Percentiles rank a stretch among this genome's conserved stretches.
Evolutionary conservation across 345 rosid genomes (phyloP).

Genomic region (Sapria himalayana): DNA sequence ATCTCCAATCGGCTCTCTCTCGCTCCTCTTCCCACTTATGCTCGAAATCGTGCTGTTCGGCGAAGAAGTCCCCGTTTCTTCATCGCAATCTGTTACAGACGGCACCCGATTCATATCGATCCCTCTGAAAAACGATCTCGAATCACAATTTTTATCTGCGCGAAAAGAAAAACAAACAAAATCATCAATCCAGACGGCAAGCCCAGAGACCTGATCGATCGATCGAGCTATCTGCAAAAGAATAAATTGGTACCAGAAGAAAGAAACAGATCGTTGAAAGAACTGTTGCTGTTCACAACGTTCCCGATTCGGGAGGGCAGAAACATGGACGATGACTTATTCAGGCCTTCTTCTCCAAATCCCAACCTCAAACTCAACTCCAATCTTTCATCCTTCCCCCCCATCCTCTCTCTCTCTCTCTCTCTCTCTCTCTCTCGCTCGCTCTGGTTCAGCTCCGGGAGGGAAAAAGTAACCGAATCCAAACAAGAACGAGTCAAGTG

Average conservation of each 20-base stretch:
- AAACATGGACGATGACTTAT: constrained; percentile 19
- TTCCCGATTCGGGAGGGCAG: constrained; percentile 18
- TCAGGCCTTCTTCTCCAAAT: constrained; percentile 6
- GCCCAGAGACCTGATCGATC: no score
- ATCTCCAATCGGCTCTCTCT: constrained; percentile 35
- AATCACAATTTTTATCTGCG: constrained; percentile 27
- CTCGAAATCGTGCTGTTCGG: constrained; percentile 78
- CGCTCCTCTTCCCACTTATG: constrained; percentile 53
- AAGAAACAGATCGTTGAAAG: constrained; percentile 31
- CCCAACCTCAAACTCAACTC: constrained; percentile 44
- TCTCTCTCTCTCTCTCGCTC: background rate
- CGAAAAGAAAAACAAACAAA: background rate
- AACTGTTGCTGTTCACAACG: constrained; percentile 12
- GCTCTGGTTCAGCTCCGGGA: no score
- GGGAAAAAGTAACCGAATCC: no score
- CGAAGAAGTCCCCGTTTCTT: constrained; percentile 36
- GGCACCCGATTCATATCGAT: constrained; percentile 45
- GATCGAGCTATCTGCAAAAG: no score
- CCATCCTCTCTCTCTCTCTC: constrained; percentile 15
- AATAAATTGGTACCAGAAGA: constrained; percentile 23
- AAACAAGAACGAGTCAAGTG: no score
- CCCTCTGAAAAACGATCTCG: constrained; percentile 28
- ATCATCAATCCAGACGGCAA: background rate
- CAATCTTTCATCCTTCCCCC: constrained; percentile 31
- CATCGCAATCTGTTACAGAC: constrained; percentile 26